Evolutionary conservation across 495 filamentous ascomycete genomes (phyloP), one percentile per base, ranked within the genome.

Genomic region (Hyaloscypha finlandica): DNA sequence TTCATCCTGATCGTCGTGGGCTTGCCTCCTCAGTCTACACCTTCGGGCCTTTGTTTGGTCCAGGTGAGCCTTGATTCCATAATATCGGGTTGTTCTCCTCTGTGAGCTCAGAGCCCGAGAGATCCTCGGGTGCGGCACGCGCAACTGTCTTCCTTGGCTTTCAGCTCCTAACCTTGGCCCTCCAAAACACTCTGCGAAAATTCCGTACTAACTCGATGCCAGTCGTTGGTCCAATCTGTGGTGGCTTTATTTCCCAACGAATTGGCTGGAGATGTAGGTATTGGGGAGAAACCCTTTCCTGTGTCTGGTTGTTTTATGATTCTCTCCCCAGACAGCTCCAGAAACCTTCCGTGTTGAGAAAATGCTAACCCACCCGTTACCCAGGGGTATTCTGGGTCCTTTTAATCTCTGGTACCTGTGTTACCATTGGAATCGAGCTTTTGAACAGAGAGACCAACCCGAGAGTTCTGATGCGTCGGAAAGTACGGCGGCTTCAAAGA

Each of bases 381-480:
- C 19, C 16, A 53, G 53, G 53, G 53, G 20, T 56, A 6, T 89
- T 83, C 65, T 89, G 87, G 87, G 74, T 89, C 19, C 74, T 88
- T 16, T 67, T 87, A 39, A 85, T 86, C 61, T 72, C 77, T 0
- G 74, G 75, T n/a, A 80, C 78, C 1, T 30, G 77, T 19, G 67
- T 84, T 33, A 73, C 80, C 0, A 32, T 75, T 1, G 70, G 75
- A 1, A 83, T 83, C 42, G 78, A 83, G 66, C 35, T 85, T 11
- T 75, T 87, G 45, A 84, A 81, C 59, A 73, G 76, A 1, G 87
- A 90, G 68, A 85, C 86, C 0, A 85, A 88, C 73, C 79, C 79
- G 2, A 70, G 73, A 11, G 77, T 86, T 16, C 71, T 90, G 4
- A 80, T 90, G 6, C 66, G 76, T 14, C 75, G 81, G 37, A 89